Evolutionary conservation across 345 rosid genomes (phyloP), one percentile per base, ranked within the genome.

Genomic region (sweet orange (Citrus sinensis)): DNA sequence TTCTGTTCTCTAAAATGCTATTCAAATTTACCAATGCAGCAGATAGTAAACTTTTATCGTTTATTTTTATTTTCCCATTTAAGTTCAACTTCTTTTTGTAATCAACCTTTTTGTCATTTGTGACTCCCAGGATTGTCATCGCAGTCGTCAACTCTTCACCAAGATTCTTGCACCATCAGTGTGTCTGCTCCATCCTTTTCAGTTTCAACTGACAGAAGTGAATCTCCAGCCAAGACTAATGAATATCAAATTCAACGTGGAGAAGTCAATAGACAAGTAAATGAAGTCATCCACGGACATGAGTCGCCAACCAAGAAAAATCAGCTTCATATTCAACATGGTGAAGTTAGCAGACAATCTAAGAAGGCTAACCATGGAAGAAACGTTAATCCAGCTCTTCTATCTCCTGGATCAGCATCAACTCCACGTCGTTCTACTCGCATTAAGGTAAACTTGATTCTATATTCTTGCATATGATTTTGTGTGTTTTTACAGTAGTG

Each of bases 161-260:
- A 92, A 80, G 92, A 88, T 69, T 85, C 86, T 39, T 79, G 89
- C 49, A 75, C 86, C 68, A 71, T 91, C 70, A 85, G 93, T 77
- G 68, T 80, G 67, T 92, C 93, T 79, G 98, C 93, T 76, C 97
- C 98, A 59, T 83, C 58, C 74, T 35, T 79, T 30, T 89, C 99
- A 78, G 76, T 82, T 77, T 87, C 92, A 67, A 86, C 87, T 64
- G 90, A 89, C 29, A 80, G 74, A 80, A 87, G 84, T 80, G 94
- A 85, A 79, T 84, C 90, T 83, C 84, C 93, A 67, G 79, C 74
- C 40, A 85, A 74, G 82, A 85, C 74, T 80, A 80, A 82, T 77
- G 74, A 83, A 62, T 76, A 83, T 80, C 76, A 78, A 74, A 65
- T 80, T 76, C 84, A 79, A 35, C 73, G 42, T 72, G 76, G 75